Conservation (phyloP, 225 moss, liverwort and hornwort species). For the Marchantia polymorpha region DNA sequence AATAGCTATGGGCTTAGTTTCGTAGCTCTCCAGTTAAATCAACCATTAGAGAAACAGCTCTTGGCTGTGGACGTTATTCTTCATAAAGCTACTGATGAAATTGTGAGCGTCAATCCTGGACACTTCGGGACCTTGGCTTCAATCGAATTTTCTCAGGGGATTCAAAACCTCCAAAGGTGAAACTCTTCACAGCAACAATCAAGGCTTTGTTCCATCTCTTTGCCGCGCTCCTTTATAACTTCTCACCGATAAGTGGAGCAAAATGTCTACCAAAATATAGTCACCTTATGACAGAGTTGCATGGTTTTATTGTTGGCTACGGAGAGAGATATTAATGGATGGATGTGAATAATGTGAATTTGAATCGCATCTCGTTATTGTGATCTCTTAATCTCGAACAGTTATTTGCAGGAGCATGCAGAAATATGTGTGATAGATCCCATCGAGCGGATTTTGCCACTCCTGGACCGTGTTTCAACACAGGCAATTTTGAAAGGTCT, state of each 20-base stretch:
- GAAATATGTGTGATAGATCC: conserved; percentile 79
- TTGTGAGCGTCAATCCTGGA: conserved; percentile 45
- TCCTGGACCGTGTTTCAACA: conserved; percentile 79
- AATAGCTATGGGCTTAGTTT: conserved; percentile 59
- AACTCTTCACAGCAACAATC: too few relatives aligned
- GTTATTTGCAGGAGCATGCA: conserved; percentile 62
- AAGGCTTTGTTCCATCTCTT: too few relatives aligned
- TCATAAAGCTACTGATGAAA: conserved; percentile 92
- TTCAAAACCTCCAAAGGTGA: conserved; percentile 76
- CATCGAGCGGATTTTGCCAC: conserved; percentile 63
- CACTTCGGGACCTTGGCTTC: conserved; percentile 36
- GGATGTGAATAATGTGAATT: background rate
- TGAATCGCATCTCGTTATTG: background rate
- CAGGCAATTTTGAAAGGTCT: conserved; percentile 65
- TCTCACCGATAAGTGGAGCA: too few relatives aligned
- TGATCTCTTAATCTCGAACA: conserved; percentile 22
- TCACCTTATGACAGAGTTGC: too few relatives aligned
- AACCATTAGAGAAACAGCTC: conserved; percentile 56
- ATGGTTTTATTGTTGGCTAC: too few relatives aligned
- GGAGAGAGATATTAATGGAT: too few relatives aligned
- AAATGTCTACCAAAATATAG: too few relatives aligned
- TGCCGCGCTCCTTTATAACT: too few relatives aligned
- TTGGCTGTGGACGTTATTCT: conserved; percentile 60
- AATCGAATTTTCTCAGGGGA: conserved; percentile 70
- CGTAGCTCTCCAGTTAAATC: conserved; percentile 59